phyloP scores from a whole-genome alignment of 768 basidiomycete genomes.

The Naganishia randhawae region DNA sequence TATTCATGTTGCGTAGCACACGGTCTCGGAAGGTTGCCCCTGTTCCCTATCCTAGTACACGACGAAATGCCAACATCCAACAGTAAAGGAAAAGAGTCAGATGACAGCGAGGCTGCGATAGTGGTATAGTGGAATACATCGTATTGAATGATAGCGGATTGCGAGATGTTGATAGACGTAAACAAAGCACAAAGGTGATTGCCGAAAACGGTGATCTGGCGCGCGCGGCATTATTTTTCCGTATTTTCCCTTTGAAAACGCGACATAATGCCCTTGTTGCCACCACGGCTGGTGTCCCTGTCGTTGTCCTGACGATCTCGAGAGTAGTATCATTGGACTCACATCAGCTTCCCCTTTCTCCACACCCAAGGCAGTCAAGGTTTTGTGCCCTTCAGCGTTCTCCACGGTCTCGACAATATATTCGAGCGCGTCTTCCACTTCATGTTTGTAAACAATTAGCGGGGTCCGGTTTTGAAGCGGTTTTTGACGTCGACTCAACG shows the following conservation, averaged over 20 bases:
- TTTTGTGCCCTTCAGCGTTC: constrained; percentile 78
- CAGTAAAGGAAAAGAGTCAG: not conserved
- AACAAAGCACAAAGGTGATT: constrained; percentile 23
- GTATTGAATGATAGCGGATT: not conserved
- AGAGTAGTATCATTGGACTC: constrained; percentile 53
- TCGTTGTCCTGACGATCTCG: constrained; percentile 22
- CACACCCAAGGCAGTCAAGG: constrained; percentile 77
- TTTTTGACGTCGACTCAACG: constrained; percentile 25
- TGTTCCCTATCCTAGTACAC: constrained; percentile 22
- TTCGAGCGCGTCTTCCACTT: constrained; percentile 26
- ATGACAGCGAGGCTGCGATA: not conserved
- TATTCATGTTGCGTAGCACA: constrained; percentile 13
- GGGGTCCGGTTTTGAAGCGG: constrained; percentile 24
- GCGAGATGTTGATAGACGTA: constrained; percentile 19
- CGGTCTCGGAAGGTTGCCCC: constrained; percentile 19
- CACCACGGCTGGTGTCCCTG: constrained; percentile 36
- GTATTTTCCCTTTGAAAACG: constrained; percentile 43
- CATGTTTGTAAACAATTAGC: constrained; percentile 25
- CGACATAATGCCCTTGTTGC: constrained; percentile 45
- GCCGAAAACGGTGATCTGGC: constrained; percentile 31
- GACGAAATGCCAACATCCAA: not conserved
- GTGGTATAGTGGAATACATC: not conserved
- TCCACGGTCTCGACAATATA: constrained; percentile 51
- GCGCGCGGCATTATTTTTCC: constrained; percentile 19
- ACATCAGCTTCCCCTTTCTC: constrained; percentile 92